Conservation (phyloP, 768 basidiomycete genomes). For the Lactifluus pinguis region DNA sequence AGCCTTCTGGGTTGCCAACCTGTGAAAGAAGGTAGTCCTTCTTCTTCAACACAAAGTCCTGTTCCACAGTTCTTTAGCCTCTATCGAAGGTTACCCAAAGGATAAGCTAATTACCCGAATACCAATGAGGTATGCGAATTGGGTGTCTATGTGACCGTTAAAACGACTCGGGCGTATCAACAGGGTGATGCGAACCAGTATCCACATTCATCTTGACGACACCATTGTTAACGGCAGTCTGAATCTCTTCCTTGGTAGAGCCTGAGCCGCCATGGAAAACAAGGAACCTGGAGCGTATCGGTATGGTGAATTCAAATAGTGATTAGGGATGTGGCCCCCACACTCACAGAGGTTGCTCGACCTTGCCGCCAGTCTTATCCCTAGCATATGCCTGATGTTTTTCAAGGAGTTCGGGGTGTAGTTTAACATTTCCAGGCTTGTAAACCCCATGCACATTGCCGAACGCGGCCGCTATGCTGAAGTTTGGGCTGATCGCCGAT, state of each 20-base stretch:
- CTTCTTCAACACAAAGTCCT: conserved; percentile 84
- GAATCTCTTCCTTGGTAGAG: conserved; percentile 92
- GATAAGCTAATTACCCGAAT: conserved; percentile 49
- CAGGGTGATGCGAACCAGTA: conserved; percentile 40
- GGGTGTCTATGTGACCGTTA: conserved; percentile 49
- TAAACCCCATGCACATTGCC: conserved; percentile 99
- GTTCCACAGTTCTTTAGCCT: background rate
- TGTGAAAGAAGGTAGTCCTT: conserved; percentile 82
- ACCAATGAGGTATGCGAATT: conserved; percentile 84
- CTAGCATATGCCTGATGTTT: conserved; percentile 81
- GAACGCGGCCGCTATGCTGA: conserved; percentile 96
- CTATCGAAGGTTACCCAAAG: background rate
- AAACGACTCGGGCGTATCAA: background rate
- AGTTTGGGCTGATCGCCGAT: conserved; percentile 78
- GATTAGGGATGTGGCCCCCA: background rate
- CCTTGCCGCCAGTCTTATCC: conserved; percentile 53
- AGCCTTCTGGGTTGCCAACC: conserved; percentile 94
- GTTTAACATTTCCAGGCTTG: conserved; percentile 95
- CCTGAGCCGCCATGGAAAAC: conserved; percentile 99
- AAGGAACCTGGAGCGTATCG: conserved; percentile 55
- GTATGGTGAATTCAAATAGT: background rate
- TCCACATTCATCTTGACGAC: conserved; percentile 99
- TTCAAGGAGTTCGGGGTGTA: conserved; percentile 83
- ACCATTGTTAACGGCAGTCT: conserved; percentile 80
- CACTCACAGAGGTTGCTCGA: conserved; percentile 73